A percentile compares a stretch with the other conserved stretches of the same genome.
phyloP scores from a whole-genome alignment of 2,329 filamentous ascomycete species.

The Paracoccidioides lutzii region DNA sequence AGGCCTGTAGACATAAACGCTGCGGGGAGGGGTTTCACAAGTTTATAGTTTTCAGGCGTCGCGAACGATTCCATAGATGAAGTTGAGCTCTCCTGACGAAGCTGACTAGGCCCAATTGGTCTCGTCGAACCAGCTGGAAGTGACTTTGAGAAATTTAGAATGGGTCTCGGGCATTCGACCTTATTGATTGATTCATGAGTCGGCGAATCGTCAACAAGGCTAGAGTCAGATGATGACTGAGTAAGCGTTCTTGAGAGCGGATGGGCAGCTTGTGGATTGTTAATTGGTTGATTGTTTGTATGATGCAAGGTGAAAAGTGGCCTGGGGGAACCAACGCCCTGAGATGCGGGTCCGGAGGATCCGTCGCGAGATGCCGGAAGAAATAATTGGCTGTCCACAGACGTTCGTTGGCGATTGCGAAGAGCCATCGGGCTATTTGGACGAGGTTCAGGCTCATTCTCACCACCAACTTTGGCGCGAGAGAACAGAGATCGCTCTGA shows the following conservation, averaged over 20 bases:
- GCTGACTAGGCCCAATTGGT: slow-evolving; percentile 26
- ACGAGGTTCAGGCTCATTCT: slow-evolving; percentile 37
- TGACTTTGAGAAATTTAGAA: slow-evolving; percentile 58
- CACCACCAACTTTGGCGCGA: slow-evolving; percentile 21
- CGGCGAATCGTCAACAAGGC: slow-evolving; percentile 58
- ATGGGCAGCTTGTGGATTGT: slow-evolving; percentile 45
- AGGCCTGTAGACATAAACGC: slow-evolving; percentile 91
- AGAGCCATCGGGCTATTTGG: slow-evolving; percentile 42
- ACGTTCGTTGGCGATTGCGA: slow-evolving; percentile 56
- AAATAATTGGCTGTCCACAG: slow-evolving; percentile 60
- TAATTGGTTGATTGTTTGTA: slow-evolving; percentile 19
- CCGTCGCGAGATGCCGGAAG: slow-evolving; percentile 52
- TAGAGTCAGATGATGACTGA: slow-evolving; percentile 73
- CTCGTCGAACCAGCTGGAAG: slow-evolving; percentile 53
- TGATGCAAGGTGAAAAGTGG: slow-evolving; percentile 26
- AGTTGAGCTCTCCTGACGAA: slow-evolving; percentile 38
- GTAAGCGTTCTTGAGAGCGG: slow-evolving; percentile 78
- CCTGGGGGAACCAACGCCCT: slow-evolving; percentile 38
- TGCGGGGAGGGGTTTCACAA: slow-evolving; percentile 61
- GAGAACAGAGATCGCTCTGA: slow-evolving; percentile 50
- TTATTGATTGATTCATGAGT: slow-evolving; percentile 45
- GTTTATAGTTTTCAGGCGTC: slow-evolving; percentile 65
- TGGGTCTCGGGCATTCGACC: slow-evolving; percentile 39
- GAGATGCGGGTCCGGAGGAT: slow-evolving; percentile 52
- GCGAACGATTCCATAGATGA: slow-evolving; percentile 46